These are phyloP conservation scores for Encephalitozoon intestinalis DNA, from an alignment of 371 early-diverging fungal species.

Conservation along the genomic window DNA sequence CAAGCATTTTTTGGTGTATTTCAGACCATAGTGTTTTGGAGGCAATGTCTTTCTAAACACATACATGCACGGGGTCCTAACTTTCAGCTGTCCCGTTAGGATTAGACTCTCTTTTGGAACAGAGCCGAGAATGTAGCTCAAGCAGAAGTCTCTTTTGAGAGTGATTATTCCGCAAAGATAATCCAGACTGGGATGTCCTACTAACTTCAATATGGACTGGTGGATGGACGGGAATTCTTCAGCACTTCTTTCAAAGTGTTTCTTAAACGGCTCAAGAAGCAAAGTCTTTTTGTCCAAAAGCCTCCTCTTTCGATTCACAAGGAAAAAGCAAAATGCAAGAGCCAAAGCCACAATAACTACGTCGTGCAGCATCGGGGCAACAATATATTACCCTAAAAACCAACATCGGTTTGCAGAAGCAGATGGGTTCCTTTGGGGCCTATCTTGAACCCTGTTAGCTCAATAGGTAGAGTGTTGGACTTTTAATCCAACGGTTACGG, in stretches of 20 bases:
- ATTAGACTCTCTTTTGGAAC: neutral
- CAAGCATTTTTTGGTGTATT: constrained; percentile 2
- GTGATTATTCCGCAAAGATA: neutral
- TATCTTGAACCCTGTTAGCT: constrained; percentile 1
- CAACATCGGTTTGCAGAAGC: no score
- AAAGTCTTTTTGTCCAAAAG: neutral
- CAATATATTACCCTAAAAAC: neutral
- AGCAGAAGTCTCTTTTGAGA: constrained; percentile 1
- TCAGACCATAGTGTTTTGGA: constrained; percentile 4
- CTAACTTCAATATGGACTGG: neutral
- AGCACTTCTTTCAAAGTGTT: neutral
- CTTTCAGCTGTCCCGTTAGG: constrained; percentile 2
- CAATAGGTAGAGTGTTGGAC: constrained; percentile 2
- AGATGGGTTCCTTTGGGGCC: no score
- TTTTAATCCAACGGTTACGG: constrained; percentile 5
- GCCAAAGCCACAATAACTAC: neutral
- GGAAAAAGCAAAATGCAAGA: neutral
- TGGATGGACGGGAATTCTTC: neutral
- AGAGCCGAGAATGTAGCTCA: neutral
- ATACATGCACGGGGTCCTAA: constrained; percentile 8
- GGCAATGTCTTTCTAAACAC: neutral
- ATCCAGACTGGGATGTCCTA: neutral
- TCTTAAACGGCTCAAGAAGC: neutral
- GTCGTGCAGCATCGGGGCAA: neutral
- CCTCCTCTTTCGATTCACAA: neutral